Percentiles rank a stretch among this genome's conserved stretches.
These are phyloP conservation scores for Phytophthora cactorum DNA, from an alignment of 352 stramenopile species.

Conservation along the genomic window DNA sequence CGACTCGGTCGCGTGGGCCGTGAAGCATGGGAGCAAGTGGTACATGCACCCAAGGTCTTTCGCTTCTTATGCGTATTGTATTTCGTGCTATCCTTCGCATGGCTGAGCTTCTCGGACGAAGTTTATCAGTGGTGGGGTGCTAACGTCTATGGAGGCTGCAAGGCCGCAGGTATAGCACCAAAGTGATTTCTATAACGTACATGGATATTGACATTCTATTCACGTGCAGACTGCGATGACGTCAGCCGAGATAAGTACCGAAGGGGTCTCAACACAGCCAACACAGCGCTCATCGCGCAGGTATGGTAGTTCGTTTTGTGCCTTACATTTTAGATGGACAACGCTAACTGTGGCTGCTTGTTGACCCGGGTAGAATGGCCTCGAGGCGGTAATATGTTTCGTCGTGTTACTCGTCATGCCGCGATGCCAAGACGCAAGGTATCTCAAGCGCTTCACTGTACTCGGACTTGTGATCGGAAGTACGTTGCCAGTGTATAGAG, in stretches of 20 bases:
- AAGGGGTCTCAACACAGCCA: conserved; percentile 64
- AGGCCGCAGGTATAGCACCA: conserved; percentile 34
- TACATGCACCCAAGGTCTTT: conserved; percentile 68
- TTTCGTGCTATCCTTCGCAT: conserved; percentile 80
- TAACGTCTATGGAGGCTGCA: conserved; percentile 77
- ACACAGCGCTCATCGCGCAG: conserved; percentile 60
- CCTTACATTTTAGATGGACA: not conserved
- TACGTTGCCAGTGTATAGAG: conserved; percentile 27
- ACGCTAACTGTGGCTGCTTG: not conserved
- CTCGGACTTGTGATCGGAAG: conserved; percentile 54
- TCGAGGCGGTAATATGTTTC: conserved; percentile 61
- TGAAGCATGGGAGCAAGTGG: conserved; percentile 68
- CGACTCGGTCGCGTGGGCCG: conserved; percentile 58
- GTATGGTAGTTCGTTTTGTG: conserved; percentile 17
- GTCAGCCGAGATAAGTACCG: conserved; percentile 48
- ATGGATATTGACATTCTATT: not conserved
- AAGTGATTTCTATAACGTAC: not conserved
- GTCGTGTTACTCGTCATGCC: conserved; percentile 64
- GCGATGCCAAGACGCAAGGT: conserved; percentile 48
- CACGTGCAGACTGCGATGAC: conserved; percentile 43
- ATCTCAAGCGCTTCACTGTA: conserved; percentile 59
- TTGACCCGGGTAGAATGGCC: conserved; percentile 51
- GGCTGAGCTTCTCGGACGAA: conserved; percentile 76
- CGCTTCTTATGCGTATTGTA: conserved; percentile 74
- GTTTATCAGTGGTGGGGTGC: conserved; percentile 79